A percentile compares a stretch with the other conserved stretches of the same genome.
Evolutionary conservation across 768 basidiomycete species (phyloP).

Genomic region (Tricholoma terreum): DNA sequence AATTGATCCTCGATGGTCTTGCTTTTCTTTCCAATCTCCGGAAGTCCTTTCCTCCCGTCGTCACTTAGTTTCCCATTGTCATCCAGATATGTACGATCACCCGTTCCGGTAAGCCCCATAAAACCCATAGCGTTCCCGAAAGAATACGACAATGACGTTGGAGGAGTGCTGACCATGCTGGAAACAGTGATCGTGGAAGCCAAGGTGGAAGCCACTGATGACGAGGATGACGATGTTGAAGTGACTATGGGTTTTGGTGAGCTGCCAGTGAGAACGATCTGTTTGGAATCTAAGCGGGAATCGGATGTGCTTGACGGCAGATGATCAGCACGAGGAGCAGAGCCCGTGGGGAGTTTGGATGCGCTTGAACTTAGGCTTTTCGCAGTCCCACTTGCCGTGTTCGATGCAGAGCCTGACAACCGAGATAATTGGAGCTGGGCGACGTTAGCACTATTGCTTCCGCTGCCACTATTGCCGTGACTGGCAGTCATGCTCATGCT

Average conservation of each 20-base stretch:
- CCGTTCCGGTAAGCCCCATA: conserved; percentile 32
- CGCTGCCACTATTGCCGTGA: conserved; percentile 30
- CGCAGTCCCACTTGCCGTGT: conserved; percentile 27
- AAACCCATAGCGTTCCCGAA: conserved; percentile 44
- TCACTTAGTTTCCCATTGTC: conserved; percentile 13
- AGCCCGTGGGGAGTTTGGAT: conserved; percentile 38
- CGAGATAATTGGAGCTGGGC: conserved; percentile 39
- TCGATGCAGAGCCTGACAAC: conserved; percentile 22
- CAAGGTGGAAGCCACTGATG: conserved; percentile 45
- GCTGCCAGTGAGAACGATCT: conserved; percentile 11
- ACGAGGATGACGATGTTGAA: conserved; percentile 52
- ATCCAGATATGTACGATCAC: conserved; percentile 8
- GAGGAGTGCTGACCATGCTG: conserved; percentile 52
- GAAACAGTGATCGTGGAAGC: conserved; percentile 36
- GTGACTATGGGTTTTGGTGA: conserved; percentile 22
- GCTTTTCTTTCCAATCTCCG: conserved; percentile 29
- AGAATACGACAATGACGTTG: conserved; percentile 51
- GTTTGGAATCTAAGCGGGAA: conserved; percentile 12
- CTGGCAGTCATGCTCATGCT: conserved; percentile 27
- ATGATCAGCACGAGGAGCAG: conserved; percentile 13
- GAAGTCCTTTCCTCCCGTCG: conserved; percentile 26
- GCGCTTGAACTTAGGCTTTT: conserved; percentile 37
- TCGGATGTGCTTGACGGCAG: conserved; percentile 2
- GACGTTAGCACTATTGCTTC: conserved; percentile 36
- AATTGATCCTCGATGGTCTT: conserved; percentile 32